These are phyloP conservation scores for Trichoderma koningiopsis DNA, from an alignment of 2,329 filamentous ascomycete species.

Conservation along the genomic window DNA sequence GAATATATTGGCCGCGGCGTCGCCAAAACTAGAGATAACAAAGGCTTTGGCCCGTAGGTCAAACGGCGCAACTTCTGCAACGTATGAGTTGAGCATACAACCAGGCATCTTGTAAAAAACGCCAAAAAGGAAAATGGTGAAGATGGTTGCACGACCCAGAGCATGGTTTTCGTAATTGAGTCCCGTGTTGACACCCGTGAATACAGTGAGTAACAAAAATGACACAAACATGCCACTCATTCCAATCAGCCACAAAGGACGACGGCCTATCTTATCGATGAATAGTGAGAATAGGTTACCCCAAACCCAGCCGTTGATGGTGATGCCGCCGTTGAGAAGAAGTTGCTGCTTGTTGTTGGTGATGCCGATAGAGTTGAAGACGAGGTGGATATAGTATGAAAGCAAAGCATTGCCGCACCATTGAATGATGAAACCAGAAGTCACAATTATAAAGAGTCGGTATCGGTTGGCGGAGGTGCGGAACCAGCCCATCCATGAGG, in stretches of 20 bases:
- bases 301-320: constrained; percentile 16
- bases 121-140: constrained; percentile 23
- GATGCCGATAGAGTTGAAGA: constrained; percentile 18
- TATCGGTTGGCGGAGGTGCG: constrained; percentile 9
- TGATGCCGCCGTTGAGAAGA: constrained; percentile 17
- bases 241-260: constrained; percentile 22
- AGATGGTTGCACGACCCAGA: constrained; percentile 14
- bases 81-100: constrained; percentile 23
- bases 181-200: constrained; percentile 18
- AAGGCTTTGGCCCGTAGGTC: constrained; percentile 22
- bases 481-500: constrained; percentile 22
- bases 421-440: constrained; percentile 22
- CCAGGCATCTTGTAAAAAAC: constrained; percentile 23
- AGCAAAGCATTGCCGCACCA: constrained; percentile 15
- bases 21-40: constrained; percentile 23
- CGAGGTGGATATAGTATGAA: constrained; percentile 17
- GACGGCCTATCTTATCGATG: constrained; percentile 19
- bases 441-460: constrained; percentile 22
- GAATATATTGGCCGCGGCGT: constrained; percentile 20
- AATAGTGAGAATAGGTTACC: not conserved
- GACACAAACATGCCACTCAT: constrained; percentile 23
- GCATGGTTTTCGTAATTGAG: constrained; percentile 6
- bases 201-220: constrained; percentile 17
- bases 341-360: constrained; percentile 16
- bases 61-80: constrained; percentile 21